phyloP scores from a whole-genome alignment of 2,329 filamentous ascomycete species.

The Ceratocystis cubensis region DNA sequence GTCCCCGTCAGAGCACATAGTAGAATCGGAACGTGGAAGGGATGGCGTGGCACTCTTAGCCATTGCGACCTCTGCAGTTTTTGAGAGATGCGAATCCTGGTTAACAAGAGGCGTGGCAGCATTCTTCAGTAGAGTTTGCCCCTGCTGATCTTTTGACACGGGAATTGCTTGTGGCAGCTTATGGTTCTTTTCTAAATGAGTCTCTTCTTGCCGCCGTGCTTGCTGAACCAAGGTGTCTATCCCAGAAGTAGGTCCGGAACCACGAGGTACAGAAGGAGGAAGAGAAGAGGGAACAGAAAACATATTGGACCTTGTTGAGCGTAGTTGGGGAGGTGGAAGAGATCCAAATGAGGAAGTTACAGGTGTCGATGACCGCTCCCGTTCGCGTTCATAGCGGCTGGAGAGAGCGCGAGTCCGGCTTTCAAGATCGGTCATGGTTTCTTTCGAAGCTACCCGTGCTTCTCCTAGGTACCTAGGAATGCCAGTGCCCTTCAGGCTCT shows the following conservation, averaged over 20 bases:
- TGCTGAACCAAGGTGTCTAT: constrained; percentile 17
- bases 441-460: constrained; percentile 15
- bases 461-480: constrained; percentile 15
- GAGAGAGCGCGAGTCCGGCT: constrained; percentile 15
- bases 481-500: constrained; percentile 6
- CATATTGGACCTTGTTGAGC: constrained; percentile 3
- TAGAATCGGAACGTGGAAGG: not conserved
- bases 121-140: not conserved
- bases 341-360: not conserved
- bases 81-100: not conserved
- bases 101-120: not conserved
- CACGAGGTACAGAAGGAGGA: constrained; percentile 4
- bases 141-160: not conserved
- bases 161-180: not conserved
- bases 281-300: not conserved
- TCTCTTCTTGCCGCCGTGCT: constrained; percentile 4
- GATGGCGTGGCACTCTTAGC: not conserved
- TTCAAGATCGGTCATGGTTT: constrained; percentile 20
- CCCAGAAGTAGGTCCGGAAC: constrained; percentile 6
- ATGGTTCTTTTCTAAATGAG: not conserved
- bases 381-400: constrained; percentile 9
- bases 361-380: constrained; percentile 2
- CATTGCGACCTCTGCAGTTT: not conserved
- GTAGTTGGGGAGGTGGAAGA: not conserved
- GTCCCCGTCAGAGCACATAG: not conserved